phyloP scores from a whole-genome alignment of 441 rosid species.

The Adansonia madagascariensis region DNA sequence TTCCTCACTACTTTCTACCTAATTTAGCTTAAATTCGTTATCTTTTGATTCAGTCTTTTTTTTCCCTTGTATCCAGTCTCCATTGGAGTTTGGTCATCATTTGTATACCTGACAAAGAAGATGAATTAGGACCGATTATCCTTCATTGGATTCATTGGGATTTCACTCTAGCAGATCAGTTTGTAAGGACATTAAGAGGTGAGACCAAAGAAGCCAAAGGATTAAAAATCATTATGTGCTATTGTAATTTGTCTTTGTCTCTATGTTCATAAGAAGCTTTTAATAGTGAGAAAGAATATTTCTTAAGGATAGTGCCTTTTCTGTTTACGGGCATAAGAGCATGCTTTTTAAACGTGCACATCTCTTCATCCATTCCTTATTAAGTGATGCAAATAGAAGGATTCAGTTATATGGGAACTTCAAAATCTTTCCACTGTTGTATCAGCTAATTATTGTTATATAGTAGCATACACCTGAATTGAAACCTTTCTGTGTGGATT shows the following conservation, averaged over 20 bases:
- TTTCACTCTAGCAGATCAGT: constrained; percentile 66
- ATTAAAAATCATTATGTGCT: neutral
- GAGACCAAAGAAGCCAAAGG: constrained; percentile 29
- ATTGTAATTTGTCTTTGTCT: neutral
- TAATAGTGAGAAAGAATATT: neutral
- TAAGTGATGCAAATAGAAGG: neutral
- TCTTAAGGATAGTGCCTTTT: neutral
- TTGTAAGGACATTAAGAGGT: constrained; percentile 80
- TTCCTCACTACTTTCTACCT: neutral
- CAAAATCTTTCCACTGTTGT: neutral
- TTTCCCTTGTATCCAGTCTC: constrained; percentile 45
- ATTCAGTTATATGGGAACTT: neutral
- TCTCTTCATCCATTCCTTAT: neutral
- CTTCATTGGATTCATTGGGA: constrained; percentile 92
- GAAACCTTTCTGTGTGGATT: neutral
- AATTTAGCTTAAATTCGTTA: constrained; percentile 13
- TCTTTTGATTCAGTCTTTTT: constrained; percentile 27
- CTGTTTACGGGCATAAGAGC: neutral
- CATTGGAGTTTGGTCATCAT: constrained; percentile 98
- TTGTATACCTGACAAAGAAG: constrained; percentile 82
- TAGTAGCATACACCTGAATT: neutral
- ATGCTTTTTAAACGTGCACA: constrained; percentile 8
- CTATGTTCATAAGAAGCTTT: neutral
- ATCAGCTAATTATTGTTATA: neutral
- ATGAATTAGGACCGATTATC: constrained; percentile 73